Evolutionary conservation across 257 asterid species (phyloP).

Genomic region (Oldenlandia corymbosa): DNA sequence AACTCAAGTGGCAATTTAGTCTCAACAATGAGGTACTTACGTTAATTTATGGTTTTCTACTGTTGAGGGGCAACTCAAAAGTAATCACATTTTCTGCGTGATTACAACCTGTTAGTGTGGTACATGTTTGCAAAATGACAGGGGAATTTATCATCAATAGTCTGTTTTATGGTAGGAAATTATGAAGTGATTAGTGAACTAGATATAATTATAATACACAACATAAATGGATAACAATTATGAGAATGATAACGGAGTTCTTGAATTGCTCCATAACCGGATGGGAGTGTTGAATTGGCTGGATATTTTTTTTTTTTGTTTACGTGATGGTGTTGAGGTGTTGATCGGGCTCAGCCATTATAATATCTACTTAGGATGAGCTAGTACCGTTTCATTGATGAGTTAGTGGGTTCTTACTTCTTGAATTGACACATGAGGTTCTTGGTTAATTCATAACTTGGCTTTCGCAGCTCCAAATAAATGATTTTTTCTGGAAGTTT

Average conservation of each 20-base stretch:
- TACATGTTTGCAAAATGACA: neutral
- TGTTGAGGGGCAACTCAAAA: neutral
- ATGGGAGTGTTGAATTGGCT: neutral
- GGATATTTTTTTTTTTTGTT: neutral
- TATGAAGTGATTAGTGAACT: neutral
- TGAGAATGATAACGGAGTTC: neutral
- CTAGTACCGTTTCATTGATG: neutral
- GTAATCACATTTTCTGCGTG: neutral
- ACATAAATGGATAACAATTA: neutral
- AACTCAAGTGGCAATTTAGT: slow-evolving; percentile 51
- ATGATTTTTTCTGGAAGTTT: neutral
- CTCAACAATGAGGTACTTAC: slow-evolving; percentile 49
- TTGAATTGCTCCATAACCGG: neutral
- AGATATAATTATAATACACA: neutral
- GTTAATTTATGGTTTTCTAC: neutral
- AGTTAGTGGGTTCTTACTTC: neutral
- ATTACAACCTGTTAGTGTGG: neutral
- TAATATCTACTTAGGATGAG: neutral
- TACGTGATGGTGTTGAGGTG: neutral
- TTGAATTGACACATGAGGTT: neutral
- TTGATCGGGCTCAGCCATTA: too few relatives aligned
- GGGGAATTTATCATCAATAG: too few relatives aligned
- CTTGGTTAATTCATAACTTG: neutral
- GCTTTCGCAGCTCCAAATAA: neutral
- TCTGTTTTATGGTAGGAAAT: too few relatives aligned